Conservation (phyloP, 768 basidiomycete species). For the Amylocystis lapponica region DNA sequence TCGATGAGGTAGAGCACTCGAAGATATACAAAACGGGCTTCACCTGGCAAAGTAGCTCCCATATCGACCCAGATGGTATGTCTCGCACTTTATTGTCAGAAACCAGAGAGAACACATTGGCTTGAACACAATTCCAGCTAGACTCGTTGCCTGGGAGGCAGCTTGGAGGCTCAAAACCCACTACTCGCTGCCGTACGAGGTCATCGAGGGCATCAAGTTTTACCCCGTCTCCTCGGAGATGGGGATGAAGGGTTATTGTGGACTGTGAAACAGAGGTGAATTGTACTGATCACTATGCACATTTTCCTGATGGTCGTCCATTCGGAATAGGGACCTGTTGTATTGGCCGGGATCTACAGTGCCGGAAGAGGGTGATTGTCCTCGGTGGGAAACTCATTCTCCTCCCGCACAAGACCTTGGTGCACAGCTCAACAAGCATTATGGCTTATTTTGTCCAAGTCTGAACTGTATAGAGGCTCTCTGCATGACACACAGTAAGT, state of each 20-base stretch:
- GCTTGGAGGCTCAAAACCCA: conserved; percentile 31
- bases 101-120: neutral
- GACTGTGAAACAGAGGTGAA: conserved; percentile 3
- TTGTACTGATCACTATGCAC: neutral
- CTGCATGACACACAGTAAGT: conserved; percentile 36
- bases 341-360: neutral
- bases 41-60: too few species aligned
- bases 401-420: neutral
- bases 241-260: neutral
- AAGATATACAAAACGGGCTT: too few species aligned
- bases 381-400: neutral
- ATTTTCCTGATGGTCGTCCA: neutral
- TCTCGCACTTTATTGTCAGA: neutral
- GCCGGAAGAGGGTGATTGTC: neutral
- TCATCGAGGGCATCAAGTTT: conserved; percentile 3
- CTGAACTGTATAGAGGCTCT: conserved; percentile 36
- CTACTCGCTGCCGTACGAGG: neutral
- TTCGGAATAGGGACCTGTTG: neutral
- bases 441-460: conserved; percentile 39
- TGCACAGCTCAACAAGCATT: conserved; percentile 25
- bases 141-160: conserved; percentile 43
- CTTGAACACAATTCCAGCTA: conserved; percentile 27
- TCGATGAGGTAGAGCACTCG: conserved; percentile 22
- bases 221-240: neutral
- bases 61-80: conserved; percentile 52